phyloP scores from a whole-genome alignment of 108 stramenopile species.

The Chaetoceros muelleri region DNA sequence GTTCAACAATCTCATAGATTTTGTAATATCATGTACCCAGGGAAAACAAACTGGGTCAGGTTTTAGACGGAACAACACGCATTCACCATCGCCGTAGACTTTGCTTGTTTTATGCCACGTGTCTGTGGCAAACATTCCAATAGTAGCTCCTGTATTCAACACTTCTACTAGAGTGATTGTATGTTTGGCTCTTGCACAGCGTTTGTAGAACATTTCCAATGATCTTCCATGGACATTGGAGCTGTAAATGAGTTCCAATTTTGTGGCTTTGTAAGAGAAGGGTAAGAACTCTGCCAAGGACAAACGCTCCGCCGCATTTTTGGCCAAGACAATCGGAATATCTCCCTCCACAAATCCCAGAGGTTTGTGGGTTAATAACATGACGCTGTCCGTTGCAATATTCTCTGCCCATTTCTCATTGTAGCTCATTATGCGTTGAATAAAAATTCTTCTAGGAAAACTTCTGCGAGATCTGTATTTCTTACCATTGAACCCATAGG shows the following conservation, averaged over 20 bases:
- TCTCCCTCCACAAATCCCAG: constrained; percentile 21
- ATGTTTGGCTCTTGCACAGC: constrained; percentile 36
- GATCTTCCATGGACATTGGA: constrained; percentile 71
- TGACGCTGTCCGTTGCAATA: constrained; percentile 16
- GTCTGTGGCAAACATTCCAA: constrained; percentile 77
- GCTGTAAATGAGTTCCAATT: constrained; percentile 67
- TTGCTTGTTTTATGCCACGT: constrained; percentile 47
- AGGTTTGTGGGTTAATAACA: constrained; percentile 9
- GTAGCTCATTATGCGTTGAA: constrained; percentile 48
- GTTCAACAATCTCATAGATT: background rate
- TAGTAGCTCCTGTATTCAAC: constrained; percentile 19
- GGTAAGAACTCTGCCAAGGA: constrained; percentile 67
- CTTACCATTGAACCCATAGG: constrained; percentile 56
- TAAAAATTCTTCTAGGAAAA: constrained; percentile 61
- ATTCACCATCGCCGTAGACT: constrained; percentile 66
- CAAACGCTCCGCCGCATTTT: constrained; percentile 34
- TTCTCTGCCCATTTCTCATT: constrained; percentile 48
- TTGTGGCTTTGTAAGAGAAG: constrained; percentile 43
- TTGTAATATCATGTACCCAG: constrained; percentile 43
- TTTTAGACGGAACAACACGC: constrained; percentile 66
- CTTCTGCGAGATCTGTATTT: constrained; percentile 28
- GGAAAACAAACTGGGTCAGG: constrained; percentile 58
- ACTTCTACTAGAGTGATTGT: constrained; percentile 63
- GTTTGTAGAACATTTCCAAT: constrained; percentile 52
- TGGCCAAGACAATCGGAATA: constrained; percentile 27